Base-by-base conservation (phyloP, 2,329 filamentous ascomycete genomes). In the Hypoxylon sp. region DNA sequence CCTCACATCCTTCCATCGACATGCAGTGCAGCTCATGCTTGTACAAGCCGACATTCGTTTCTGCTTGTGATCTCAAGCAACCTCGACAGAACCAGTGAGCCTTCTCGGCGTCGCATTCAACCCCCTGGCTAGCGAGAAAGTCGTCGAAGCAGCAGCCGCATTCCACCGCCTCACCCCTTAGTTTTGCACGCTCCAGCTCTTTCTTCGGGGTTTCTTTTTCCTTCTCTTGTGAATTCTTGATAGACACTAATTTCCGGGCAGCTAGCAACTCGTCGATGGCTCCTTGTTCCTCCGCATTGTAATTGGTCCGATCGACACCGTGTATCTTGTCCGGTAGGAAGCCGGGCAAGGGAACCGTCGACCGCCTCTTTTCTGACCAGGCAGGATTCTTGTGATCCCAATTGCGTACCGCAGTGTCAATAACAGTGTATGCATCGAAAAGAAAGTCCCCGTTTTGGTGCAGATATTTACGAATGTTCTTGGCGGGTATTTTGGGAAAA, bases 71-170 rank as follows among this genome's bases (percentile, higher is more conserved):
- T 54, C 78, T 83, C 4, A 87, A 81, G 69, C 92, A 96, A 1
- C 75, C 74, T 42, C 79, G 78, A 72, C 92, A 96, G 72, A 94
- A 93, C 69, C 82, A 84, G 58, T 93, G 90, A 1, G 75, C 63
- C 0, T 70, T 66, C 0, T 82, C 78, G 13, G 81, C 85, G 47
- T 85, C 75, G 71, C 92, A 96, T 62, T 84, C 78, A 1, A 91
- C 81, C 77, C 91, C 85, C 43, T 86, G 82, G 64, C 90, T 90
- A 41, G 86, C 73, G 1, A 89, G 81, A 46, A 80, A 79, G 3
- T 92, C 86, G 5, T 79, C 78, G 67, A 83, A 95, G 73, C 92
- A 96, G 68, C 90, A 92, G 38, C 81, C 82, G 65, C 89, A 96
- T 64, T 94, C 90, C 9, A 79, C 73, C 35, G 88, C 77, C 15